Conservation (phyloP, 495 filamentous ascomycete genomes). For the Letharia lupina region DNA sequence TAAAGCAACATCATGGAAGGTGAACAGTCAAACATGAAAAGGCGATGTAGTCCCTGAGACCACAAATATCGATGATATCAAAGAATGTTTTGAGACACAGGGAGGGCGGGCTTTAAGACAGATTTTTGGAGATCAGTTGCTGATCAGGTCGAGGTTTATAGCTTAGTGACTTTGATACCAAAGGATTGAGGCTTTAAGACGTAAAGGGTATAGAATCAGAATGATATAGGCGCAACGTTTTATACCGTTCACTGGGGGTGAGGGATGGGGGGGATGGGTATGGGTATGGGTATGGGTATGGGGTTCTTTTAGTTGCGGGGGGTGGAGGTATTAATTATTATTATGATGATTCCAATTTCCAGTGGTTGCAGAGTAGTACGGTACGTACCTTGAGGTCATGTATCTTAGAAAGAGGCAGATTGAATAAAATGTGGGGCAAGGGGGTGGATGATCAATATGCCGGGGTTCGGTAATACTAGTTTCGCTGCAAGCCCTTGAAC, state of each 20-base stretch:
- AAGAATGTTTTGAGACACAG: constrained; percentile 10
- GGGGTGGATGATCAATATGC: not conserved
- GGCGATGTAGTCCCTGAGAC: constrained; percentile 13
- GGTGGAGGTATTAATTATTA: constrained; percentile 12
- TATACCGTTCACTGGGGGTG: constrained; percentile 10
- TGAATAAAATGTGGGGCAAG: constrained; percentile 1
- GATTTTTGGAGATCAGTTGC: constrained; percentile 19
- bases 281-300: not conserved
- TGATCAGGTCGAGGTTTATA: constrained; percentile 18
- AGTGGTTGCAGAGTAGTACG: not conserved
- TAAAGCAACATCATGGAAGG: constrained; percentile 47
- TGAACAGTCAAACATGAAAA: constrained; percentile 25
- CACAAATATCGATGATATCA: constrained; percentile 5
- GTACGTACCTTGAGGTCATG: not conserved
- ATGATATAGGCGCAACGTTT: constrained; percentile 25
- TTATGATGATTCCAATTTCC: not conserved
- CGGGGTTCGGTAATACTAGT: not conserved
- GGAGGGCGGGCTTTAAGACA: constrained; percentile 20
- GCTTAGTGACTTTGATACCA: constrained; percentile 25
- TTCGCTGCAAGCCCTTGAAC: not conserved
- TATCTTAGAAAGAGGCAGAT: not conserved
- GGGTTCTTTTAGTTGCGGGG: not conserved
- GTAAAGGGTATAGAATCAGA: constrained; percentile 18
- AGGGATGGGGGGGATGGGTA: constrained; percentile 14
- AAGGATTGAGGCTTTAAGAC: constrained; percentile 21